Conservation (phyloP, 2,329 filamentous ascomycete genomes). For the Celoporthe dispersa region DNA sequence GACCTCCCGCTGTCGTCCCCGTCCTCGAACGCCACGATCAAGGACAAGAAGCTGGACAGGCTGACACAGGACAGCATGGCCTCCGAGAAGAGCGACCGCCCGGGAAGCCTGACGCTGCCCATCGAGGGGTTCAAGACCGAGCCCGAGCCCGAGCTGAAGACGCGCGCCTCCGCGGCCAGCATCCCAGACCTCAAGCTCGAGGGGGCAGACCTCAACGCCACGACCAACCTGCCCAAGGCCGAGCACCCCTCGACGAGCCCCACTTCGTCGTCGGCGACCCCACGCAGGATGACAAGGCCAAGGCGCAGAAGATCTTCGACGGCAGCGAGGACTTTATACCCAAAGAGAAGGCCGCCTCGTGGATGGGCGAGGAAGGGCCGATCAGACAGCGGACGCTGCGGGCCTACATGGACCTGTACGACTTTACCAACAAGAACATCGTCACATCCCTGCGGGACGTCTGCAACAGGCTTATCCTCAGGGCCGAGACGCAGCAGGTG, state of each 20-base stretch:
- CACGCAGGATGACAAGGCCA: slow-evolving; percentile 72
- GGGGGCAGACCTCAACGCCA: slow-evolving; percentile 42
- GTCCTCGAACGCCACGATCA: slow-evolving; percentile 14
- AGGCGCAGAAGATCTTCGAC: slow-evolving; percentile 82
- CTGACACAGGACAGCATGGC: slow-evolving; percentile 28
- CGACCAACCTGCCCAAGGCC: slow-evolving; percentile 32
- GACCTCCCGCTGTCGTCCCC: slow-evolving; percentile 17
- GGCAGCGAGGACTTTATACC: slow-evolving; percentile 81
- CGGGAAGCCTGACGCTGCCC: slow-evolving; percentile 46
- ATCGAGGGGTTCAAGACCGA: slow-evolving; percentile 48
- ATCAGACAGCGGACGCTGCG: slow-evolving; percentile 61
- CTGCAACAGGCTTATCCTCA: slow-evolving; percentile 80
- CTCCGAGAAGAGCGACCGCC: slow-evolving; percentile 39
- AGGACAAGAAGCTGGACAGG: slow-evolving; percentile 28
- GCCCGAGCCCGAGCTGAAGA: slow-evolving; percentile 41
- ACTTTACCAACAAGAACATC: slow-evolving; percentile 82
- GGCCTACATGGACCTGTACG: slow-evolving; percentile 92
- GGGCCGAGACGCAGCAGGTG: slow-evolving; percentile 94
- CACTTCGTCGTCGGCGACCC: slow-evolving; percentile 62
- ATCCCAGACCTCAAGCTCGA: slow-evolving; percentile 52
- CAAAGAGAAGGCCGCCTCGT: slow-evolving; percentile 80
- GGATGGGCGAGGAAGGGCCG: slow-evolving; percentile 78
- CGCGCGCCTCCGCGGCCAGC: slow-evolving; percentile 39
- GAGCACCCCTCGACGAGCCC: slow-evolving; percentile 59
- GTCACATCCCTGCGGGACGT: slow-evolving; percentile 77